These are phyloP conservation scores for Solanum lignicaule DNA, from an alignment of 257 asterid species.

Conservation along the genomic window DNA sequence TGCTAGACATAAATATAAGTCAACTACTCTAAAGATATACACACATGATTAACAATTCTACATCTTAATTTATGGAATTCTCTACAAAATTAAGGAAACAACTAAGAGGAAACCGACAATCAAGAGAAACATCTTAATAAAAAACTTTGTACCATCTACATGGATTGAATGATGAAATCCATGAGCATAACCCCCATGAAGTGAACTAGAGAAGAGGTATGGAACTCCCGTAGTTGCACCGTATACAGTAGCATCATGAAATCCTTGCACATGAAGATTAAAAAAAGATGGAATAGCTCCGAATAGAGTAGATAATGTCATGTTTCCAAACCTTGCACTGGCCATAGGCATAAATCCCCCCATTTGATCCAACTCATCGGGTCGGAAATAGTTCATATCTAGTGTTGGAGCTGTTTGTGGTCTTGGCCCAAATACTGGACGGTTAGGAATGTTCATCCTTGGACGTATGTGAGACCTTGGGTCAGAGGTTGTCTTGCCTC, in stretches of 20 bases:
- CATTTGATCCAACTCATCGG: conserved; percentile 37
- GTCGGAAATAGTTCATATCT: conserved; percentile 37
- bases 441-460: conserved; percentile 46
- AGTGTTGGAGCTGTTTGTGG: conserved; percentile 54
- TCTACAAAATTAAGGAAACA: conserved; percentile 25
- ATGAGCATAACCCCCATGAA: conserved; percentile 65
- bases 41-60: conserved; percentile 12
- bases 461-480: conserved; percentile 31
- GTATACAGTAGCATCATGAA: conserved; percentile 67
- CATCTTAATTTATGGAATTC: neutral
- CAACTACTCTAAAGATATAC: conserved; percentile 23
- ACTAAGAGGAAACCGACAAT: conserved; percentile 34
- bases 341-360: conserved; percentile 46
- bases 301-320: conserved; percentile 49
- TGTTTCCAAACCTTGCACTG: conserved; percentile 54
- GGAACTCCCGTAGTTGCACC: conserved; percentile 72
- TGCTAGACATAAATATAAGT: conserved; percentile 13
- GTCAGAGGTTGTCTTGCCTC: conserved; percentile 60
- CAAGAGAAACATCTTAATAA: conserved; percentile 35
- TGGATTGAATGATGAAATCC: conserved; percentile 51
- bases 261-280: conserved; percentile 57
- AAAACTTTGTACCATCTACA: conserved; percentile 42
- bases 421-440: conserved; percentile 56
- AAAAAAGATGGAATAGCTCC: conserved; percentile 58
- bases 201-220: conserved; percentile 52